Percentiles rank a stretch among this genome's conserved stretches.
phyloP scores from a whole-genome alignment of 75 land plant genomes.

The Cunninghamia lanceolata region DNA sequence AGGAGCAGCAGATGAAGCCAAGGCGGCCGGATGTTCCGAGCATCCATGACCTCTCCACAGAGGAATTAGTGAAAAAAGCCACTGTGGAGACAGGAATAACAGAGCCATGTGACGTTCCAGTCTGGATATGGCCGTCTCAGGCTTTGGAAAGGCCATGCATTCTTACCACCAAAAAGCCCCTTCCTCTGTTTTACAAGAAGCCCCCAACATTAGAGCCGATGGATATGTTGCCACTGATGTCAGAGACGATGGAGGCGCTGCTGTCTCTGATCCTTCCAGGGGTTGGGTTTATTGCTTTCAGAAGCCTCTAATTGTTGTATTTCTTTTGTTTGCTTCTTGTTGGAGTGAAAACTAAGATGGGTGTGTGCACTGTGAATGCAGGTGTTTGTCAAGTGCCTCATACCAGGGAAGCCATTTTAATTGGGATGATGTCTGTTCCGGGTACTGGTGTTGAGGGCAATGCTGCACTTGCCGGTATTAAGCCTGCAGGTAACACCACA shows the following conservation, averaged over 20 bases:
- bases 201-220: background rate
- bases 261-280: background rate
- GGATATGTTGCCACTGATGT: background rate
- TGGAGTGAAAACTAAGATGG: no score
- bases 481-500: background rate
- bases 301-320: no score
- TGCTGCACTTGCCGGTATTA: background rate
- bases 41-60: background rate
- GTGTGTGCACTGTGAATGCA: background rate
- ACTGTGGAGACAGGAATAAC: background rate
- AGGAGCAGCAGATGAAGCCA: background rate
- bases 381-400: background rate
- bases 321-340: no score
- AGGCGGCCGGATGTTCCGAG: background rate
- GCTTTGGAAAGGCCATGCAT: background rate
- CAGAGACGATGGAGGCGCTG: background rate
- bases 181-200: background rate
- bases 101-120: background rate
- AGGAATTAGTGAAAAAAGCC: background rate
- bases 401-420: conserved; percentile 6
- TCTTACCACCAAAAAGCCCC: background rate
- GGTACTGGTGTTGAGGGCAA: background rate
- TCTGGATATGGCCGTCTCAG: background rate
- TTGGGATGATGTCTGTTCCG: background rate
- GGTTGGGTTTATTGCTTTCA: background rate